Evolutionary conservation across 495 filamentous ascomycete genomes (phyloP), one percentile per base, ranked within the genome.

Genomic region (Aspergillus conjunctus): DNA sequence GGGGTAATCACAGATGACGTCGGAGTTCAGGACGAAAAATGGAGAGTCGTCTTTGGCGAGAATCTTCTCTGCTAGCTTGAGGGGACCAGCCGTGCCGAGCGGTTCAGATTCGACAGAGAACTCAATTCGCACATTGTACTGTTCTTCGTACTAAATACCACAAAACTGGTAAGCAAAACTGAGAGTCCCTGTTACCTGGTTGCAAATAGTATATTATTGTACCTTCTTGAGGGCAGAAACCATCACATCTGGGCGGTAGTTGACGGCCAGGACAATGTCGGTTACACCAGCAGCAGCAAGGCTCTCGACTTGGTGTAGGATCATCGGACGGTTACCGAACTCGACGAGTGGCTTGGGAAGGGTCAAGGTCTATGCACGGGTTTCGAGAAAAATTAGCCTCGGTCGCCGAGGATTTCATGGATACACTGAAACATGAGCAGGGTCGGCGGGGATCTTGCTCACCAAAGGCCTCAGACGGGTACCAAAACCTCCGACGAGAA

Each of bases 1-100:
- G 41, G 94, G 94, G 76, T 93, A 99, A 56, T 99, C 93, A 85
- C 95, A 98, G 74, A 95, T 98, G 67, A 99, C 85, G 72, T 98
- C 94, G 33, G 92, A 96, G 82, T 98, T 98, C 59, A 99, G 85
- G n/a, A 99, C 94, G 77, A 99, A 98, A 81, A 98, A 98, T 45
- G 94, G 94, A 12, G 85, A 77, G 73, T 97, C 88, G 70, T 97
- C 93, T 75, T 98, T 98, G 60, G 84, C 91, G 52, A 98, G 85
- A 66, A 93, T 92, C 69, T 91, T 85, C 80, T 98, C 94, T 52
- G 94, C 94, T 51, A 98, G 86, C 81, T 98, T 98, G 60, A 98
- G 83, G 31, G 94, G 94, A 58, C 94, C 94, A 62, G 94, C 94
- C 46, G 94, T 98, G 68, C 95, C 94, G 37, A 98, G 85, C 51